A percentile compares a stretch with the other conserved stretches of the same genome.
These are phyloP conservation scores for barrel medic (Medicago truncatula) DNA, from an alignment of 306 rosid genomes.

Conservation along the genomic window DNA sequence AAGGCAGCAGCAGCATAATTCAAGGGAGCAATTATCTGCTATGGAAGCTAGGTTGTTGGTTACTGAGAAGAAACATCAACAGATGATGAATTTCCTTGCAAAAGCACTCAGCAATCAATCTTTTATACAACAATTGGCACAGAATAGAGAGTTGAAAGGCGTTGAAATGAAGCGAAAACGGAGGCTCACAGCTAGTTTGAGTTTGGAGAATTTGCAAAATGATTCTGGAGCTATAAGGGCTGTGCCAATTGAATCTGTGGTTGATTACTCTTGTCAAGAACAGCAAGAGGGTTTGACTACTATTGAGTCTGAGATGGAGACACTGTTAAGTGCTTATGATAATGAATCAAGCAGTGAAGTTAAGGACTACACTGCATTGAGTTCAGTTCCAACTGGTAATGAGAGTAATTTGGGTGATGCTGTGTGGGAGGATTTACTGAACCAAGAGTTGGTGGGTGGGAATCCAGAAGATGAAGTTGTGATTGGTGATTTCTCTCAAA, in stretches of 20 bases:
- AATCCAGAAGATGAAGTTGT: conserved; percentile 58
- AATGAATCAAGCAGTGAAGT: conserved; percentile 59
- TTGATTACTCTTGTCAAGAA: conserved; percentile 42
- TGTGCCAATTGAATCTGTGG: conserved; percentile 35
- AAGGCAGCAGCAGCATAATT: conserved; percentile 76
- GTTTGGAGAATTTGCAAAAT: conserved; percentile 65
- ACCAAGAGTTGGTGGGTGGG: conserved; percentile 56
- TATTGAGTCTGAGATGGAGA: conserved; percentile 66
- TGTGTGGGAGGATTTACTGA: conserved; percentile 73
- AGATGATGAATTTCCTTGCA: conserved; percentile 71
- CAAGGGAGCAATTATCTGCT: conserved; percentile 51
- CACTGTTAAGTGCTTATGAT: conserved; percentile 53
- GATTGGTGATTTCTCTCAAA: conserved; percentile 55
- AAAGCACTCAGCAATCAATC: conserved; percentile 65
- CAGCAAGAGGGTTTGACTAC: conserved; percentile 50
- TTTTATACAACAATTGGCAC: conserved; percentile 54
- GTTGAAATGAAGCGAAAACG: conserved; percentile 62
- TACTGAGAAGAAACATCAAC: conserved; percentile 80
- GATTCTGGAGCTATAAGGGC: conserved; percentile 34
- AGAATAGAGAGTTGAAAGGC: conserved; percentile 50
- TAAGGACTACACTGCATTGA: conserved; percentile 36
- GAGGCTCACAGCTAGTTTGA: conserved; percentile 62
- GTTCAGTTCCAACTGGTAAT: conserved; percentile 35
- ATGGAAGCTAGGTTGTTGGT: conserved; percentile 69
- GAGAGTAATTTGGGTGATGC: conserved; percentile 40